Evolutionary conservation across 2,329 filamentous ascomycete genomes (phyloP).

Genomic region (Nigrospora osmanthi): DNA sequence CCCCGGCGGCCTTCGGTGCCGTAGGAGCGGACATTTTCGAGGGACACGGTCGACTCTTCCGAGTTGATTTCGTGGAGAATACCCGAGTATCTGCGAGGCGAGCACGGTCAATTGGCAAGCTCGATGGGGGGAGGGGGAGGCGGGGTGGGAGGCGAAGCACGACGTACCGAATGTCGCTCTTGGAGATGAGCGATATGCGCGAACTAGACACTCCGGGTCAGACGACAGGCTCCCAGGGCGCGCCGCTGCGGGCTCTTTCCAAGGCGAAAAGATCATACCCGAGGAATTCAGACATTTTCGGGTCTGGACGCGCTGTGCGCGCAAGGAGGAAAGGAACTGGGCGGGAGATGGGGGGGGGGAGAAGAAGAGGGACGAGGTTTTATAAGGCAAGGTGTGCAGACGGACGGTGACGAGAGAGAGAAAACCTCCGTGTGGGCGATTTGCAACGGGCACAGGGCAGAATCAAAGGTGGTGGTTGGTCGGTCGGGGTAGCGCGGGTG

Average conservation of each 20-base stretch:
- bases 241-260: neutral
- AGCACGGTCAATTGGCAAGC: conserved; percentile 16
- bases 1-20: conserved; percentile 86
- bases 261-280: conserved; percentile 35
- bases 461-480: too few species aligned
- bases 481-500: too few species aligned
- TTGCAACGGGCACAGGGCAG: too few species aligned
- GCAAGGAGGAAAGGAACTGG: neutral
- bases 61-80: conserved; percentile 97
- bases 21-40: conserved; percentile 91
- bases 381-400: too few species aligned
- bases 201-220: conserved; percentile 47
- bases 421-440: too few species aligned
- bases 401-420: too few species aligned
- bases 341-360: neutral
- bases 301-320: conserved; percentile 1
- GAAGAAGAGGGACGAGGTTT: neutral
- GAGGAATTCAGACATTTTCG: conserved; percentile 52
- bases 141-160: conserved; percentile 5
- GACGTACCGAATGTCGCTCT: conserved; percentile 89
- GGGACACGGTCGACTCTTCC: conserved; percentile 89
- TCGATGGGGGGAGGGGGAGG: conserved; percentile 1
- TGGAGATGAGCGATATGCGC: conserved; percentile 93
- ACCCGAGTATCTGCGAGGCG: conserved; percentile 71
- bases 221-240: neutral